A percentile compares a stretch with the other conserved stretches of the same genome.
phyloP scores from a whole-genome alignment of 1,139 yeast genomes.

The Kodamaea ohmeri region DNA sequence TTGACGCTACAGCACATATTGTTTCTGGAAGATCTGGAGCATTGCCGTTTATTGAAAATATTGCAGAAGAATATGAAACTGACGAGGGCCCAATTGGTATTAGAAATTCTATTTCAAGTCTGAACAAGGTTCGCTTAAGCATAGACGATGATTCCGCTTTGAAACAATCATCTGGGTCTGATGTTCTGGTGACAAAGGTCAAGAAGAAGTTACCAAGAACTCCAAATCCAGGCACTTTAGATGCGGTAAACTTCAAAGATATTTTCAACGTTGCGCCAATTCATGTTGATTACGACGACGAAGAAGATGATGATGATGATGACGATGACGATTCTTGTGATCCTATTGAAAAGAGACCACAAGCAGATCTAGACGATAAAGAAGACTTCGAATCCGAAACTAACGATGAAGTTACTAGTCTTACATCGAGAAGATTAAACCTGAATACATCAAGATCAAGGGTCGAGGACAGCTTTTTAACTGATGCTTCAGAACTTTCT shows the following conservation, averaged over 20 bases:
- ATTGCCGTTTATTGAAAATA: slow-evolving; percentile 25
- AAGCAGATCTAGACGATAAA: slow-evolving; percentile 13
- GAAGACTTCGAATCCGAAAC: slow-evolving; percentile 19
- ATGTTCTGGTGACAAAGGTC: background rate
- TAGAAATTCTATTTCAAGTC: background rate
- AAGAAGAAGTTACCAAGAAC: slow-evolving; percentile 24
- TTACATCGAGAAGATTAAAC: slow-evolving; percentile 18
- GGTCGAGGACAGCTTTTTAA: slow-evolving; percentile 9
- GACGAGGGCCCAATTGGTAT: background rate
- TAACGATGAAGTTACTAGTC: slow-evolving; percentile 19
- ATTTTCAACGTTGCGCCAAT: slow-evolving; percentile 30
- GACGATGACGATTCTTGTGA: slow-evolving; percentile 15
- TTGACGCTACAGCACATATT: slow-evolving; percentile 15
- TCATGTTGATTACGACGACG: slow-evolving; percentile 18
- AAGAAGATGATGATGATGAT: slow-evolving; percentile 21
- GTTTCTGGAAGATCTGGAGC: slow-evolving; percentile 12
- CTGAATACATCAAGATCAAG: slow-evolving; percentile 12
- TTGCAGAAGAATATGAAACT: slow-evolving; percentile 20
- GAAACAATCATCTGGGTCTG: background rate
- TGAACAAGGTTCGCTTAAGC: slow-evolving; percentile 7
- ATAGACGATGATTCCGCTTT: slow-evolving; percentile 9
- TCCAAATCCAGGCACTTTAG: slow-evolving; percentile 27
- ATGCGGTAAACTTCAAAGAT: slow-evolving; percentile 29
- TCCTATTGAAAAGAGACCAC: background rate
- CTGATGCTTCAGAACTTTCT: slow-evolving; percentile 16